Evolutionary conservation across 495 filamentous ascomycete genomes (phyloP).

Genomic region (Aspergillus carlsbadensis): DNA sequence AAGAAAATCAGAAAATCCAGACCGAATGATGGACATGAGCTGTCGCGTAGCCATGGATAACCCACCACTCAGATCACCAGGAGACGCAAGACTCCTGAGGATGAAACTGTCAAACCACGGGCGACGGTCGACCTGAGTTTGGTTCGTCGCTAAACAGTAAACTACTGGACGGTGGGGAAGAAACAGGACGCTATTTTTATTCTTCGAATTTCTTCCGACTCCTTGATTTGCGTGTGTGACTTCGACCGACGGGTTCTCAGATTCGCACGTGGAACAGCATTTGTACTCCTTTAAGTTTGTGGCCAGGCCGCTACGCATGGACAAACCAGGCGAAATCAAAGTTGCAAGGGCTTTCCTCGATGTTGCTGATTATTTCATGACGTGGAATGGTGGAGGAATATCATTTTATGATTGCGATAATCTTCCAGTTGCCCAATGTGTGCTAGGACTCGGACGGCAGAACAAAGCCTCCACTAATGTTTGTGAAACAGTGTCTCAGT

Average conservation of each 20-base stretch:
- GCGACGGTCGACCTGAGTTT: neutral
- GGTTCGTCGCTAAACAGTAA: neutral
- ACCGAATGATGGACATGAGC: slow-evolving; percentile 2
- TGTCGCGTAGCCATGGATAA: neutral
- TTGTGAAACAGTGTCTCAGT: slow-evolving; percentile 2
- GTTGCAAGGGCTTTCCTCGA: neutral
- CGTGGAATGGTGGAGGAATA: neutral
- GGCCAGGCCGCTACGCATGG: neutral
- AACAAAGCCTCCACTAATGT: slow-evolving; percentile 5
- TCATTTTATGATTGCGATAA: slow-evolving; percentile 1
- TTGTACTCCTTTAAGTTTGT: no score
- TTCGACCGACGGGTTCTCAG: neutral
- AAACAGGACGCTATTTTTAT: neutral
- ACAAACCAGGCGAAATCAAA: neutral
- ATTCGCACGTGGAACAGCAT: neutral
- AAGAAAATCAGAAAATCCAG: neutral
- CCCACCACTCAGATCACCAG: neutral
- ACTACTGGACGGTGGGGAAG: neutral
- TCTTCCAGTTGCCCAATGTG: slow-evolving; percentile 4
- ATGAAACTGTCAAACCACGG: slow-evolving; percentile 3
- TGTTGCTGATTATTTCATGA: neutral
- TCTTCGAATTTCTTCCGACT: slow-evolving; percentile 10
- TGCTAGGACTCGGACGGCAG: neutral
- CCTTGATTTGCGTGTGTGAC: neutral
- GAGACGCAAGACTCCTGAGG: neutral